Percentiles rank a stretch among this genome's conserved stretches.
phyloP scores from a whole-genome alignment of 176 grass and related monocot genomes.

The Triticum urartu region DNA sequence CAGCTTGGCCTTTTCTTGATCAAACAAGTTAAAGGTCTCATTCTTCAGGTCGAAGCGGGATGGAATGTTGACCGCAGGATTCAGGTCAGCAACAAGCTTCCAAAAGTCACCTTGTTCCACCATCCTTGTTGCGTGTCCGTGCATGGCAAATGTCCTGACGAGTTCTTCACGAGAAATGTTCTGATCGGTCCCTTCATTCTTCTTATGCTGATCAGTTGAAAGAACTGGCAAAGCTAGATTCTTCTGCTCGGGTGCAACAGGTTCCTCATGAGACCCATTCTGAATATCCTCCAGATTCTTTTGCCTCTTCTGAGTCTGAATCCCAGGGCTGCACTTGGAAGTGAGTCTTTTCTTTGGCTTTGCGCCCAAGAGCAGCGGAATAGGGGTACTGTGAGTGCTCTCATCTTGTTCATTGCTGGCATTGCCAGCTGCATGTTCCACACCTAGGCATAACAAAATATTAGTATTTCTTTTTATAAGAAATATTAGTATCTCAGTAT shows the following conservation, averaged over 20 bases:
- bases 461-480: too few relatives aligned
- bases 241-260: background rate
- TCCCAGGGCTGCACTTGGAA: background rate
- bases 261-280: background rate
- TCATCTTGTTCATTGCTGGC: background rate
- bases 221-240: background rate
- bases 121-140: slow-evolving; percentile 24
- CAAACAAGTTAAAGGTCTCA: slow-evolving; percentile 14
- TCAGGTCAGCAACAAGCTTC: slow-evolving; percentile 22
- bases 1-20: slow-evolving; percentile 28
- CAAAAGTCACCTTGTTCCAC: slow-evolving; percentile 15
- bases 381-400: background rate
- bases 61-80: slow-evolving; percentile 29
- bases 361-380: background rate
- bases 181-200: background rate
- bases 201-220: background rate
- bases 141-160: slow-evolving; percentile 26
- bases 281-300: background rate
- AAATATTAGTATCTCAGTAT: background rate
- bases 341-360: slow-evolving; percentile 9
- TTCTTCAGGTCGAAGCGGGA: background rate
- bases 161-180: slow-evolving; percentile 6
- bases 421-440: slow-evolving; percentile 10
- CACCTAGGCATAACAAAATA: slow-evolving; percentile 1
- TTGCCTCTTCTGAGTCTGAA: background rate